phyloP scores from a whole-genome alignment of 495 filamentous ascomycete genomes.

The Penicillium alfredii region DNA sequence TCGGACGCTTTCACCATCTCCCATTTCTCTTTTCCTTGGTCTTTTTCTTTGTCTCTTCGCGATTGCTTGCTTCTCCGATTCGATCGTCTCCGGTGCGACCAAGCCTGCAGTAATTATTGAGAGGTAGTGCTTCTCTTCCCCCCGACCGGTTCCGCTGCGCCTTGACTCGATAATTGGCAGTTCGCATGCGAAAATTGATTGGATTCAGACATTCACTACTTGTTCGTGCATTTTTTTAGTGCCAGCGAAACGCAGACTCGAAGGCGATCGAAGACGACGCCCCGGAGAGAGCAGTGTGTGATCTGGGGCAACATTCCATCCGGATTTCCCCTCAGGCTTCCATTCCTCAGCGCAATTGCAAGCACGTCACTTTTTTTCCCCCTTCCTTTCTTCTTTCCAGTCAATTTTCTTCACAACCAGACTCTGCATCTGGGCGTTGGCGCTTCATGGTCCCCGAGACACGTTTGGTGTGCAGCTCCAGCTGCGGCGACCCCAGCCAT shows the following conservation, averaged over 20 bases:
- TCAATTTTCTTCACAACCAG: conserved; percentile 5
- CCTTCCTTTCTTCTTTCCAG: no score
- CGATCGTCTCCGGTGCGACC: conserved; percentile 11
- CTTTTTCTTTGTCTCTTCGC: not conserved
- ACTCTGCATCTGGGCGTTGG: conserved; percentile 5
- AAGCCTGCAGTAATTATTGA: conserved; percentile 6
- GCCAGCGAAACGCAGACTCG: no score
- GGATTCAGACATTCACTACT: no score
- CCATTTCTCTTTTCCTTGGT: not conserved
- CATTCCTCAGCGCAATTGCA: conserved; percentile 2
- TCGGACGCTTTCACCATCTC: no score
- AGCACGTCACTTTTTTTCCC: not conserved
- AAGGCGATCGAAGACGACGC: no score
- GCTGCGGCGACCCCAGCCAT: conserved; percentile 27
- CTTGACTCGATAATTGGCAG: no score
- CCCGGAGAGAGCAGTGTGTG: no score
- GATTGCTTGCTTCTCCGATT: not conserved
- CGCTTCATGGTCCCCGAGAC: conserved; percentile 19
- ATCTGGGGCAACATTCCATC: conserved; percentile 6
- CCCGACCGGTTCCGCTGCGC: conserved; percentile 5
- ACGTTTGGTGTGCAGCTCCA: conserved; percentile 23
- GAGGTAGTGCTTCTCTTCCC: conserved; percentile 5
- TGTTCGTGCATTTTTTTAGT: no score
- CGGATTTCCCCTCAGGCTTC: conserved; percentile 2
- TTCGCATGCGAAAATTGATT: not conserved